These are phyloP conservation scores for Daedaleopsis sinensis DNA, from an alignment of 768 basidiomycete species.

Conservation along the genomic window DNA sequence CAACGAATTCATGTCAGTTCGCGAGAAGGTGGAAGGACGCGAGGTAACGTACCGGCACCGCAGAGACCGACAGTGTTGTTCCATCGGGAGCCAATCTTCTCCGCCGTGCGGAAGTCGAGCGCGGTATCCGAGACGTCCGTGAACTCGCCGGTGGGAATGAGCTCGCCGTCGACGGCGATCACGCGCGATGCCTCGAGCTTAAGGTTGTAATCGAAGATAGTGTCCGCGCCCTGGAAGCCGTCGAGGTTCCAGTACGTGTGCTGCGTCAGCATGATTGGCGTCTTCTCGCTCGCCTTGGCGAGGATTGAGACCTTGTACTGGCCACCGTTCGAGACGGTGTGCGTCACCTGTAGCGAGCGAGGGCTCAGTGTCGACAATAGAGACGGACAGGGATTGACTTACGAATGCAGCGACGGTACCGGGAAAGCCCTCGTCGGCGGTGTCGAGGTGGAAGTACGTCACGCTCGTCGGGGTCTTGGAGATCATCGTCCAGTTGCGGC, in stretches of 20 bases:
- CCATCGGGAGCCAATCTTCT: constrained; percentile 26
- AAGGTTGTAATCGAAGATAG: constrained; percentile 32
- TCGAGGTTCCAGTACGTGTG: constrained; percentile 62
- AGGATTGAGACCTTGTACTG: constrained; percentile 44
- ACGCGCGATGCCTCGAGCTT: constrained; percentile 33
- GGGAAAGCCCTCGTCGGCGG: constrained; percentile 51
- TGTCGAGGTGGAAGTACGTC: constrained; percentile 54
- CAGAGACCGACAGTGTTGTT: constrained; percentile 28
- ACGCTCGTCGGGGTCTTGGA: constrained; percentile 47
- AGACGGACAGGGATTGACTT: neutral
- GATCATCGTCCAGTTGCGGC: constrained; percentile 56
- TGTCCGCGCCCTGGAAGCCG: constrained; percentile 47
- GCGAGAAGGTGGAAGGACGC: neutral
- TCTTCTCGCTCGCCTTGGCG: constrained; percentile 52
- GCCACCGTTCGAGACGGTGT: constrained; percentile 49
- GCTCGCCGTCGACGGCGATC: constrained; percentile 41
- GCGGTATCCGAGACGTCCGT: constrained; percentile 35
- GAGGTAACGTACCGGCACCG: constrained; percentile 22
- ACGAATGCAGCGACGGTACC: constrained; percentile 22
- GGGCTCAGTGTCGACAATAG: neutral
- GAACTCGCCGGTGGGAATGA: constrained; percentile 43
- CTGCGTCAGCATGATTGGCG: constrained; percentile 60
- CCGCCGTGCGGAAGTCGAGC: constrained; percentile 45
- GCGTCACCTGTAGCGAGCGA: constrained; percentile 42
- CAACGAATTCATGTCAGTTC: constrained; percentile 18